A percentile compares a stretch with the other conserved stretches of the same genome.
phyloP scores from a whole-genome alignment of 768 basidiomycete genomes.

The Multifurca ochricompacta region DNA sequence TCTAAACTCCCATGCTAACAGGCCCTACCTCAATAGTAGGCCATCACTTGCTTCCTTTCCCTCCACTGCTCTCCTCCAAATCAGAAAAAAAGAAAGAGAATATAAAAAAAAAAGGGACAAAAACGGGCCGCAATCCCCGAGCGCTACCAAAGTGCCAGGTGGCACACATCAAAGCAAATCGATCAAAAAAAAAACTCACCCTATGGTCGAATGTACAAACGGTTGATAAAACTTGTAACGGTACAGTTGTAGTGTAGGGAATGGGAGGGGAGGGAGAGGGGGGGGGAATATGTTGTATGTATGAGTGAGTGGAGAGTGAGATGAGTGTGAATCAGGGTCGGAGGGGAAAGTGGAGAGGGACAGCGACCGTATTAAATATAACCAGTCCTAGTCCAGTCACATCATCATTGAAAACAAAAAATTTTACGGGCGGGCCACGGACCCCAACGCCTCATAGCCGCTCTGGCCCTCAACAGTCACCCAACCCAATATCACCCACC shows the following conservation, averaged over 20 bases:
- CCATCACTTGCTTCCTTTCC: not conserved
- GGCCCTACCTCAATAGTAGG: not conserved
- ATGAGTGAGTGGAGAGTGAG: too few relatives aligned
- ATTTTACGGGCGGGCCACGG: too few relatives aligned
- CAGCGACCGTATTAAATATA: not conserved
- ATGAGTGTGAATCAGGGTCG: slow-evolving; percentile 15
- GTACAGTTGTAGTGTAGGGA: too few relatives aligned
- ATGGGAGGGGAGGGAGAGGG: not conserved
- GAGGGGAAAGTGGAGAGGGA: slow-evolving; percentile 2
- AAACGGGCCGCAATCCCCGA: slow-evolving; percentile 18
- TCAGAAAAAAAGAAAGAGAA: not conserved
- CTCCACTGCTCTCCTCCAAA: slow-evolving; percentile 3
- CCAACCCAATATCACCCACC: too few relatives aligned
- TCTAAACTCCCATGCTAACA: not conserved
- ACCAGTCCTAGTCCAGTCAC: not conserved
- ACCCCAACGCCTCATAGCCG: too few relatives aligned
- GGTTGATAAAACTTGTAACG: too few relatives aligned
- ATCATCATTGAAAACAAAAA: not conserved
- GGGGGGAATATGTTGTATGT: too few relatives aligned
- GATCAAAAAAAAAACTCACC: slow-evolving; percentile 17
- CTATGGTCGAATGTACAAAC: too few relatives aligned
- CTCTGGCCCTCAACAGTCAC: too few relatives aligned
- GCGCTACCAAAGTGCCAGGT: slow-evolving; percentile 8
- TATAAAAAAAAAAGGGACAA: slow-evolving; percentile 5
- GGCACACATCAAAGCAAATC: slow-evolving; percentile 4